Percentiles rank a stretch among this genome's conserved stretches.
Evolutionary conservation across 2,329 filamentous ascomycete species (phyloP).

Genomic region (Colletotrichum graminicola): DNA sequence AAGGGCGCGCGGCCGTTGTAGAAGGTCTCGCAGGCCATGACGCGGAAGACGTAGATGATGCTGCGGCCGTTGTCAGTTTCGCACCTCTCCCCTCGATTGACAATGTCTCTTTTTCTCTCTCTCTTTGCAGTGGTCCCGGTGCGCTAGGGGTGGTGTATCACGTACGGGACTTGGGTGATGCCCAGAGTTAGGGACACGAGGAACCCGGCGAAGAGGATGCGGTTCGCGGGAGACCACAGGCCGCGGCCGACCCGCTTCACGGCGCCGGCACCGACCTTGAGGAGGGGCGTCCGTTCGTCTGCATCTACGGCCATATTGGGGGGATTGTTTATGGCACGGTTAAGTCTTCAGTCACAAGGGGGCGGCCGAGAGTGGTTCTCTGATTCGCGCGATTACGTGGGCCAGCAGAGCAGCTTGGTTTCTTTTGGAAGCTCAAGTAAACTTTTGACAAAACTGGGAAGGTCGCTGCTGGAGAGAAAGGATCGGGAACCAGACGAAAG

Average conservation of each 20-base stretch:
- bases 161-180: slow-evolving; percentile 64
- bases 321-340: background rate
- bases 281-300: slow-evolving; percentile 39
- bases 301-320: slow-evolving; percentile 32
- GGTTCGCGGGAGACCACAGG: slow-evolving; percentile 49
- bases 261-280: slow-evolving; percentile 38
- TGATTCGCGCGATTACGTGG: background rate
- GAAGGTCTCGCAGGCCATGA: slow-evolving; percentile 80
- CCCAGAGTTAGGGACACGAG: slow-evolving; percentile 66
- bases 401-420: slow-evolving; percentile 4
- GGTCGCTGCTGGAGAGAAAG: background rate
- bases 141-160: slow-evolving; percentile 26
- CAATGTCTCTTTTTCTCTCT: background rate
- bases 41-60: slow-evolving; percentile 74
- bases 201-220: slow-evolving; percentile 69
- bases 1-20: slow-evolving; percentile 70
- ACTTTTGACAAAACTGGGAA: slow-evolving; percentile 28
- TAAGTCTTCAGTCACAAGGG: slow-evolving; percentile 11
- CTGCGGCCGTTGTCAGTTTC: slow-evolving; percentile 45
- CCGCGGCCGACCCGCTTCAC: slow-evolving; percentile 40
- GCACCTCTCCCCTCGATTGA: background rate
- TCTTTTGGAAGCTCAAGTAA: slow-evolving; percentile 26
- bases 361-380: background rate
- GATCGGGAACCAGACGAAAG: background rate
- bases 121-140: background rate